Percentiles rank a stretch among this genome's conserved stretches.
These are phyloP conservation scores for Podila horticola DNA, from an alignment of 192 early-diverging fungal species.

Conservation along the genomic window DNA sequence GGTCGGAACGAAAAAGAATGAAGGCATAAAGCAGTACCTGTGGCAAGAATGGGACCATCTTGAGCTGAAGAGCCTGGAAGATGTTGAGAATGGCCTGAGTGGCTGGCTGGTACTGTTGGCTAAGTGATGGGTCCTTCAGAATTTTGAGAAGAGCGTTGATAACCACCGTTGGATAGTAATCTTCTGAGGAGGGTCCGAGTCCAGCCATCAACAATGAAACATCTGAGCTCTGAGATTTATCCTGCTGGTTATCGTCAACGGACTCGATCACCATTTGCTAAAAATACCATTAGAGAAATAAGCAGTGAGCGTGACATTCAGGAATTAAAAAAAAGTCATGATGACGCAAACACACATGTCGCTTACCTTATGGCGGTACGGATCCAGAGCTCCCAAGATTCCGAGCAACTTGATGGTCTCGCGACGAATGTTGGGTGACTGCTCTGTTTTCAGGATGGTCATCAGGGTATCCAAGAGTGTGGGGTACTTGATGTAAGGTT, in stretches of 20 bases:
- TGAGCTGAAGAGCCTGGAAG: constrained; percentile 88
- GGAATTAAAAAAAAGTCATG: no score
- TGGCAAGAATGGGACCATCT: constrained; percentile 90
- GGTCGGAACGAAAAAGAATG: background rate
- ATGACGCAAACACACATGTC: background rate
- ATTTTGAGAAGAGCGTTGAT: constrained; percentile 91
- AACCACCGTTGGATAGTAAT: constrained; percentile 93
- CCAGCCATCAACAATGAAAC: constrained; percentile 67
- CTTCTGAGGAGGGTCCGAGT: constrained; percentile 84
- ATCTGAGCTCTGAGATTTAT: constrained; percentile 64
- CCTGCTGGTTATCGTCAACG: constrained; percentile 59
- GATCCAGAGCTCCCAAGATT: constrained; percentile 95
- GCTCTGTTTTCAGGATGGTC: constrained; percentile 85
- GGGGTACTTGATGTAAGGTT: constrained; percentile 92
- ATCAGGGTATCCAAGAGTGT: constrained; percentile 81
- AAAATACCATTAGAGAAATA: background rate
- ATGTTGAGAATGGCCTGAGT: constrained; percentile 94
- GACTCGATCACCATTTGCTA: constrained; percentile 60
- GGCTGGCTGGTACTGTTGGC: constrained; percentile 84
- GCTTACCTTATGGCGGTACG: constrained; percentile 75
- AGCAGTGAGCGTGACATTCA: background rate
- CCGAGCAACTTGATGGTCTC: constrained; percentile 93
- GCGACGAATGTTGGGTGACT: constrained; percentile 72
- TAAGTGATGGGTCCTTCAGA: constrained; percentile 81
- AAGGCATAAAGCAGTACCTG: constrained; percentile 59